Percentiles rank a stretch among this genome's conserved stretches.
Conservation (phyloP, 164 flowering plant genomes). For the Umbilicus rupestris region DNA sequence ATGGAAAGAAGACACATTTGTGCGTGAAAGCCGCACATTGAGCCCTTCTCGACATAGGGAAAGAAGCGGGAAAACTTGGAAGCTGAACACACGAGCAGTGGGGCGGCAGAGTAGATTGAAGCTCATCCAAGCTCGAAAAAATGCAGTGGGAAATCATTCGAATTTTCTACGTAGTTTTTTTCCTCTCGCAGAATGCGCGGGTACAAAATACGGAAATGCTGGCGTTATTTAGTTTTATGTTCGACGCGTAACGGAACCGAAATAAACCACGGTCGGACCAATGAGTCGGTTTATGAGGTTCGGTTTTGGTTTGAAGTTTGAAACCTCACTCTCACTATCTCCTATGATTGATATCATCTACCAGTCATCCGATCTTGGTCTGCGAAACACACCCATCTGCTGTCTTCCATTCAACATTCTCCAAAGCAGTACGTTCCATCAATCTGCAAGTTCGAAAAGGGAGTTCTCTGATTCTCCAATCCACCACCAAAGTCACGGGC, state of each 20-base stretch:
- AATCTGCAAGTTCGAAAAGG: not conserved
- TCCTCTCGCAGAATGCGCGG: not conserved
- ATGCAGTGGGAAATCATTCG: not conserved
- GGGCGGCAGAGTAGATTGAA: not conserved
- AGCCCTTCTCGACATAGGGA: not conserved
- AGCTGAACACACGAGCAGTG: not conserved
- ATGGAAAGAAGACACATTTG: not conserved
- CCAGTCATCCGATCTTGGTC: too few relatives aligned
- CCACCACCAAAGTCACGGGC: not conserved
- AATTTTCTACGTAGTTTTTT: not conserved
- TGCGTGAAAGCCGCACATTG: not conserved
- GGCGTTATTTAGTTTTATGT: not conserved
- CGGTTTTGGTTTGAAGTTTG: too few relatives aligned
- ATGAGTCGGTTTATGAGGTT: too few relatives aligned
- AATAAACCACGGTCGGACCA: too few relatives aligned
- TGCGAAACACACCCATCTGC: too few relatives aligned
- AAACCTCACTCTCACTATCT: too few relatives aligned
- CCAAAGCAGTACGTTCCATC: too few relatives aligned
- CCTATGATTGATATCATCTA: too few relatives aligned
- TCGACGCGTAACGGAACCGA: too few relatives aligned
- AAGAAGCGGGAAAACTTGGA: not conserved
- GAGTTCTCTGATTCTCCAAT: too few relatives aligned
- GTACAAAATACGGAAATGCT: not conserved
- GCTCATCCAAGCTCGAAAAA: not conserved
- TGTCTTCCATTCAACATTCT: too few relatives aligned